Conservation (phyloP, 768 basidiomycete species). For the Kwoniella sp. region DNA sequence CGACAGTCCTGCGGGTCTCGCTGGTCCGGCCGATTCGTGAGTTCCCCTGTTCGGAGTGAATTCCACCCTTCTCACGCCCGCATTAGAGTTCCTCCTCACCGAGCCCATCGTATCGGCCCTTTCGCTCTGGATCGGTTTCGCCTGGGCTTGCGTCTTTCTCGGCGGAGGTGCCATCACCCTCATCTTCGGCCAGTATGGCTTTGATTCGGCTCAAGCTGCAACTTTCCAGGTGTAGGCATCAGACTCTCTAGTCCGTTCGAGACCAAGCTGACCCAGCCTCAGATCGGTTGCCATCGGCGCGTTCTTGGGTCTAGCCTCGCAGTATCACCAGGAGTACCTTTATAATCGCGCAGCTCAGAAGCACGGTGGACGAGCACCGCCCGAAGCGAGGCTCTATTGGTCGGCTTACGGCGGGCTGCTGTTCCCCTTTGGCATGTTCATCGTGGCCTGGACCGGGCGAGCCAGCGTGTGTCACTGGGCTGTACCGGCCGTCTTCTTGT, state of each 20-base stretch:
- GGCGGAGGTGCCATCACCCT: constrained; percentile 29
- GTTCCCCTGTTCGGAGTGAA: constrained; percentile 14
- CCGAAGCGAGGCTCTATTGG: constrained; percentile 44
- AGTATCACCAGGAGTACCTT: constrained; percentile 38
- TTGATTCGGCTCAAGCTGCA: constrained; percentile 31
- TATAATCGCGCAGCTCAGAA: constrained; percentile 28
- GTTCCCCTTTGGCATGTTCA: constrained; percentile 36
- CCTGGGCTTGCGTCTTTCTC: constrained; percentile 45
- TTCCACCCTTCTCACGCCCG: background rate
- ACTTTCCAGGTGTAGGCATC: constrained; percentile 31
- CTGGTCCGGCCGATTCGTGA: constrained; percentile 41
- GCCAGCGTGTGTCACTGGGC: constrained; percentile 23
- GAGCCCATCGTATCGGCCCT: constrained; percentile 47
- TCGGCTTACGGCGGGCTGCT: constrained; percentile 42
- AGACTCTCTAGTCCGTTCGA: background rate
- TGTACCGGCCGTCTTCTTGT: constrained; percentile 32
- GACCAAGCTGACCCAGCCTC: background rate
- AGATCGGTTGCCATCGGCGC: constrained; percentile 38
- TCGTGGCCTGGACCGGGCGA: constrained; percentile 42
- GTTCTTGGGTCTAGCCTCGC: constrained; percentile 32
- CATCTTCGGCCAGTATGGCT: constrained; percentile 39
- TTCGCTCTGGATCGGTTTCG: constrained; percentile 45
- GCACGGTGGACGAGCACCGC: constrained; percentile 33
- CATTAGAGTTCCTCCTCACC: constrained; percentile 34
- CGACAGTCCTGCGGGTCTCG: constrained; percentile 33